These are phyloP conservation scores for Wickerhamomyces pijperi DNA, from an alignment of 805 yeast species.

Conservation along the genomic window DNA sequence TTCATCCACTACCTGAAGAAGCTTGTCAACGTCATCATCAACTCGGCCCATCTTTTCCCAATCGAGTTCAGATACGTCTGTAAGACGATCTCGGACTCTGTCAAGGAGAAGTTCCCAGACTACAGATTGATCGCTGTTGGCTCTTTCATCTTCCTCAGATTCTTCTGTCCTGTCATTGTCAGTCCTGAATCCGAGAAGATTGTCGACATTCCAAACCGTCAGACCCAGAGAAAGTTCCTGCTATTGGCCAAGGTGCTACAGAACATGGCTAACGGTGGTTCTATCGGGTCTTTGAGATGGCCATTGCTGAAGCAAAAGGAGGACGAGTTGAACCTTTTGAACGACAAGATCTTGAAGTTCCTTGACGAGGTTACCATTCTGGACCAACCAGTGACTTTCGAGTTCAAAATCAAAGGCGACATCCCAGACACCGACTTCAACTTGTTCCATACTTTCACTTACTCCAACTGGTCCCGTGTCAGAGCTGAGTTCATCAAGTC, in stretches of 20 bases:
- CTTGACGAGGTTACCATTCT: slow-evolving; percentile 24
- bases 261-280: slow-evolving; percentile 67
- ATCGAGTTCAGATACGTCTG: slow-evolving; percentile 63
- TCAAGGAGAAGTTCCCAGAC: slow-evolving; percentile 52
- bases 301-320: slow-evolving; percentile 34
- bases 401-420: slow-evolving; percentile 9
- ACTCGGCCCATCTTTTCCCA: slow-evolving; percentile 52
- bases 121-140: slow-evolving; percentile 69
- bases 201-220: slow-evolving; percentile 26
- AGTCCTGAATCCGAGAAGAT: slow-evolving; percentile 55
- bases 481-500: slow-evolving; percentile 17
- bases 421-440: slow-evolving; percentile 21
- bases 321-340: slow-evolving; percentile 30
- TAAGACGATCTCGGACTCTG: slow-evolving; percentile 45
- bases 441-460: slow-evolving; percentile 36
- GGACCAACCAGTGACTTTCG: slow-evolving; percentile 15
- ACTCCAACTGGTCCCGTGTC: slow-evolving; percentile 34
- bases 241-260: slow-evolving; percentile 78
- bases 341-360: slow-evolving; percentile 27
- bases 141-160: slow-evolving; percentile 72
- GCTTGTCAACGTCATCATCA: slow-evolving; percentile 48
- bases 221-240: slow-evolving; percentile 54
- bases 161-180: slow-evolving; percentile 82
- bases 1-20: slow-evolving; percentile 47
- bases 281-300: slow-evolving; percentile 56